Percentiles rank a stretch among this genome's conserved stretches.
phyloP scores from a whole-genome alignment of 2,329 filamentous ascomycete species.

The Trichoderma guizhouense region DNA sequence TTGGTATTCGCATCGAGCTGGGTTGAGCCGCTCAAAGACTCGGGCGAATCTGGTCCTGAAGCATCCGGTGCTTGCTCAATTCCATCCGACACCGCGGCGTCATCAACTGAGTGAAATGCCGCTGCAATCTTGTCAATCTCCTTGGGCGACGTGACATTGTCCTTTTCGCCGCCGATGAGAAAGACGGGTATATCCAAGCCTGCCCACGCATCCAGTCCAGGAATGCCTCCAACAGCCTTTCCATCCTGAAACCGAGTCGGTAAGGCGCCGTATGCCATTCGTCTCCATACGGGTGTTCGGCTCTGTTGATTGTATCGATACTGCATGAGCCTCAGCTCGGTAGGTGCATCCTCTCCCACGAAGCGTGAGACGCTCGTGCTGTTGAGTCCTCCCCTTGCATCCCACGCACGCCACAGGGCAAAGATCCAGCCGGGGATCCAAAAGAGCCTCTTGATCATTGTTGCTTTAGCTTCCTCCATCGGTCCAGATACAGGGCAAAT shows the following conservation, averaged over 20 bases:
- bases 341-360: slow-evolving; percentile 63
- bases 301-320: slow-evolving; percentile 79
- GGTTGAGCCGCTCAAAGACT: slow-evolving; percentile 41
- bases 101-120: slow-evolving; percentile 30
- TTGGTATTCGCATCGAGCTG: slow-evolving; percentile 25
- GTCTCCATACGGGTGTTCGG: slow-evolving; percentile 74
- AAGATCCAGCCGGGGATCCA: slow-evolving; percentile 71
- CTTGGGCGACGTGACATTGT: slow-evolving; percentile 68
- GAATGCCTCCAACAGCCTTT: slow-evolving; percentile 59
- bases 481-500: slow-evolving; percentile 75
- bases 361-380: slow-evolving; percentile 79
- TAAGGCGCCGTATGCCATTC: slow-evolving; percentile 72
- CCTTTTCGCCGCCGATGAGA: slow-evolving; percentile 73
- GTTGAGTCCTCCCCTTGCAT: slow-evolving; percentile 71
- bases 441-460: slow-evolving; percentile 54
- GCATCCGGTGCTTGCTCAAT: slow-evolving; percentile 29
- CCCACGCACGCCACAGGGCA: slow-evolving; percentile 72
- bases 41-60: slow-evolving; percentile 45
- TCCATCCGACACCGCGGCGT: slow-evolving; percentile 21
- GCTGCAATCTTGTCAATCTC: slow-evolving; percentile 66
- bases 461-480: slow-evolving; percentile 44
- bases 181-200: slow-evolving; percentile 71
- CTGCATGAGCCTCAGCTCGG: slow-evolving; percentile 65
- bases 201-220: slow-evolving; percentile 68
- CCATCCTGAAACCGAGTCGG: slow-evolving; percentile 53